A percentile compares a stretch with the other conserved stretches of the same genome.
phyloP scores from a whole-genome alignment of 1,284 basidiomycete genomes.

The Ceratobasidium sp. region DNA sequence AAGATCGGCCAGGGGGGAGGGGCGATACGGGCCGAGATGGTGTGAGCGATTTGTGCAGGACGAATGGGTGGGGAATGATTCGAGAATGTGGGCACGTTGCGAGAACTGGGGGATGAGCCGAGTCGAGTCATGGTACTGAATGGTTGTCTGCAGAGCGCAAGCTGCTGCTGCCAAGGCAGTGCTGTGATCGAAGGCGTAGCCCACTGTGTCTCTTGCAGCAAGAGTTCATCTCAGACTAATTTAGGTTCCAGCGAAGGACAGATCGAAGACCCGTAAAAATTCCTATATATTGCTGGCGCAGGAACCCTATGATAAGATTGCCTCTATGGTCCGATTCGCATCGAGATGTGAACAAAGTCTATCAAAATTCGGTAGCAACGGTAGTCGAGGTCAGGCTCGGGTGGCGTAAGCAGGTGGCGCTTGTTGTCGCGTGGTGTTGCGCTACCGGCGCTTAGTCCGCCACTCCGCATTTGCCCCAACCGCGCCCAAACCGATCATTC shows the following conservation, averaged over 20 bases:
- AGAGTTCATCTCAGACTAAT: not conserved
- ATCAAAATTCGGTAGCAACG: not conserved
- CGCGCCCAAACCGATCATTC: not conserved
- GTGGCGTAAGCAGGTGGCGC: too few species aligned
- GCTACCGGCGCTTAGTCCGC: not conserved
- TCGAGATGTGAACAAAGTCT: slow-evolving; percentile 14
- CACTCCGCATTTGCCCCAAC: slow-evolving; percentile 11
- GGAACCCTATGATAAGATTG: not conserved
- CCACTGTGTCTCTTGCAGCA: not conserved
- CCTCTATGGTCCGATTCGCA: not conserved
- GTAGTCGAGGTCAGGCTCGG: too few species aligned
- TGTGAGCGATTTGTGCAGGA: not conserved
- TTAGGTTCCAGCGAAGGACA: not conserved
- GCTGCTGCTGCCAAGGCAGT: not conserved
- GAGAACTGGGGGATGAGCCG: too few species aligned
- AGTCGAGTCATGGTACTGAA: too few species aligned
- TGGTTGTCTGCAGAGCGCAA: too few species aligned
- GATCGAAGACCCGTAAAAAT: not conserved
- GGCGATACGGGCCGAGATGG: not conserved
- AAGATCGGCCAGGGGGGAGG: not conserved
- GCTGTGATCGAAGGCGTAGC: not conserved
- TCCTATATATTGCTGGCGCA: slow-evolving; percentile 1
- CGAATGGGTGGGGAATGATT: too few species aligned
- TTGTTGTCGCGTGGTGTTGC: slow-evolving; percentile 4
- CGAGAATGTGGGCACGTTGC: too few species aligned